Evolutionary conservation across 176 grass and related monocot species (phyloP).

Genomic region (Lolium rigidum): DNA sequence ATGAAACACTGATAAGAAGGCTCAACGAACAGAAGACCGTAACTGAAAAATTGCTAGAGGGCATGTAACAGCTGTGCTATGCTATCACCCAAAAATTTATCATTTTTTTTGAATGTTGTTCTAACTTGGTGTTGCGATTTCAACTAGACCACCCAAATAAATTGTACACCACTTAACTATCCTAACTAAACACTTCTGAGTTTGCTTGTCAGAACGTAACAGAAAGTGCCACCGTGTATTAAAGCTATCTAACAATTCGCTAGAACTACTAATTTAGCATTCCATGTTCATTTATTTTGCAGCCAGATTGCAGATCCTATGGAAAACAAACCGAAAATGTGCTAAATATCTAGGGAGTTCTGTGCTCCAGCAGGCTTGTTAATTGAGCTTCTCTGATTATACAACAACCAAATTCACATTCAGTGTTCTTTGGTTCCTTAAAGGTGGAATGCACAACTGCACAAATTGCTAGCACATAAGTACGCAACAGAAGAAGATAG

Average conservation of each 20-base stretch:
- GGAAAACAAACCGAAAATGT: background rate
- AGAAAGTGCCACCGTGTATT: background rate
- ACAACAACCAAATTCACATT: background rate
- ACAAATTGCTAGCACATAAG: slow-evolving; percentile 29
- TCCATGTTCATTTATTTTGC: background rate
- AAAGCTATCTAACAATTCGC: background rate
- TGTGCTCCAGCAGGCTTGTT: background rate
- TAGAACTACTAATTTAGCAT: background rate
- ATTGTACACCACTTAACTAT: slow-evolving; percentile 26
- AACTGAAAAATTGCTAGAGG: background rate
- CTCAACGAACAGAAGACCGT: background rate
- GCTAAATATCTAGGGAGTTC: slow-evolving; percentile 26
- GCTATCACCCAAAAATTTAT: slow-evolving; percentile 8
- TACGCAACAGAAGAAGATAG: background rate
- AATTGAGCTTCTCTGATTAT: background rate
- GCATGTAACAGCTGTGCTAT: slow-evolving; percentile 4
- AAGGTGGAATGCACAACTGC: background rate
- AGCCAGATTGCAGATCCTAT: slow-evolving; percentile 11
- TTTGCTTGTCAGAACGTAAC: background rate
- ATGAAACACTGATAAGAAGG: slow-evolving; percentile 23
- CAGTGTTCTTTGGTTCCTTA: slow-evolving; percentile 1
- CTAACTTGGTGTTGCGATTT: slow-evolving; percentile 21
- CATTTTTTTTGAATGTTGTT: slow-evolving; percentile 1
- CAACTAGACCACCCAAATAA: slow-evolving; percentile 19
- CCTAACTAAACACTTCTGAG: background rate